Evolutionary conservation across 2,329 filamentous ascomycete species (phyloP), one percentile per base, ranked within the genome.

Genomic region (Aspergillus terreus): DNA sequence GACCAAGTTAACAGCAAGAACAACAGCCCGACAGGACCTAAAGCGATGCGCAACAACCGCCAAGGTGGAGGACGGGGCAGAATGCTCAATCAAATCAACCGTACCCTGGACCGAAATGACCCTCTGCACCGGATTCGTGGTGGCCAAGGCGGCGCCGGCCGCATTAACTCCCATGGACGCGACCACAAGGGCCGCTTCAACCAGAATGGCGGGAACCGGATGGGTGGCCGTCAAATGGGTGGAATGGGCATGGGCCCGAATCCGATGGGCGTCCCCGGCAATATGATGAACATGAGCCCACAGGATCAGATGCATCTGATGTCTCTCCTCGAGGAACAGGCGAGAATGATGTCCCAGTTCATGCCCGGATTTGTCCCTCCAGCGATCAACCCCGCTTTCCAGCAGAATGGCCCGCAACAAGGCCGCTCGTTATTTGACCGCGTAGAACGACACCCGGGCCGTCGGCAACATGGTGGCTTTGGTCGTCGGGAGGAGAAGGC

Each of bases 21-120:
- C 9, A 36, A 53, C 64, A 96, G 92, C 65, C 94, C 94, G 9
- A 97, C 91, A 47, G 94, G 92, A 51, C 94, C 94, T 15, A 94
- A 92, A 70, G 91, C 92, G 32, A 96, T 97, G 91, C 88, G 94
- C 65, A 90, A 87, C 68, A 83, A 83, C 47, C 82, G 78, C 60
- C 78, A 80, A 50, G 77, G 79, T 50, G 80, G 27, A 30, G 27
- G 83, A 49, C 84, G 89, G 53, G 91, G 90, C 69, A 84, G 90
- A 55, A 85, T 96, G 78, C 79, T 96, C 51, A 90, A 90, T 46
- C 90, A 96, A 61, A 82, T 95, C 66, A 85, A 87, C 67, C 89
- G 89, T 64, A 84, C 85, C 12, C 85, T 96, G 83, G 90, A 95
- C 63, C 85, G 92, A 56, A 78, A 78, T 59, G 91, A 96, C 60